Conservation (phyloP, 2,329 filamentous ascomycete genomes). For the Nemania bipapillata region DNA sequence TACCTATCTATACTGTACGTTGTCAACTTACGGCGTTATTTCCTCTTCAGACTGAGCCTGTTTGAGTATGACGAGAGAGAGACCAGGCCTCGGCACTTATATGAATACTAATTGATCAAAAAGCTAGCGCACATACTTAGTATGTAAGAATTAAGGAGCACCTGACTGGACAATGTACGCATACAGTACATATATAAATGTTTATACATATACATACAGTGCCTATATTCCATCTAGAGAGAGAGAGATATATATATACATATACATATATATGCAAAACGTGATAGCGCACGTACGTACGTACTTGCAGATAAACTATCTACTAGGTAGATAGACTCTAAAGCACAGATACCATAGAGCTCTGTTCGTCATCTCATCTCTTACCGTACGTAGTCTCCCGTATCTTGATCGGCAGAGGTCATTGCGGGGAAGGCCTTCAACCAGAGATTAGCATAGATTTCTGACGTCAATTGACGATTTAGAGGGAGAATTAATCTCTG, state of each 20-base stretch:
- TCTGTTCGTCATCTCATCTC: slow-evolving; percentile 25
- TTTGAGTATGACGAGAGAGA: background rate
- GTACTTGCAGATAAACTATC: too few relatives aligned
- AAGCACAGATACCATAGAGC: slow-evolving; percentile 23
- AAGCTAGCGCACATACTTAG: background rate
- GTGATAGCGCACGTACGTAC: too few relatives aligned
- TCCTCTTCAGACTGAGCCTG: slow-evolving; percentile 23
- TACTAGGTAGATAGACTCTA: background rate
- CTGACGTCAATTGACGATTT: slow-evolving; percentile 30
- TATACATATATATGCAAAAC: too few relatives aligned
- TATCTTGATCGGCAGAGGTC: slow-evolving; percentile 27
- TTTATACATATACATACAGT: background rate
- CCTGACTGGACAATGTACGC: background rate
- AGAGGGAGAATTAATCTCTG: too few relatives aligned
- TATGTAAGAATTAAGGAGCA: background rate
- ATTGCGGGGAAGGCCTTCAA: slow-evolving; percentile 29
- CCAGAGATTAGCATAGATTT: slow-evolving; percentile 11
- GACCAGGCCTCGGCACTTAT: slow-evolving; percentile 14
- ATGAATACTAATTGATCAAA: too few relatives aligned
- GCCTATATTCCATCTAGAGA: too few relatives aligned
- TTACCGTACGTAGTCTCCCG: background rate
- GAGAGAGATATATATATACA: too few relatives aligned
- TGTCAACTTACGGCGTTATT: slow-evolving; percentile 23
- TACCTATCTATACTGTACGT: background rate
- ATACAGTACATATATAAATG: background rate